Evolutionary conservation across 352 stramenopile genomes (phyloP).

Genomic region (Pythium myriotylum): DNA sequence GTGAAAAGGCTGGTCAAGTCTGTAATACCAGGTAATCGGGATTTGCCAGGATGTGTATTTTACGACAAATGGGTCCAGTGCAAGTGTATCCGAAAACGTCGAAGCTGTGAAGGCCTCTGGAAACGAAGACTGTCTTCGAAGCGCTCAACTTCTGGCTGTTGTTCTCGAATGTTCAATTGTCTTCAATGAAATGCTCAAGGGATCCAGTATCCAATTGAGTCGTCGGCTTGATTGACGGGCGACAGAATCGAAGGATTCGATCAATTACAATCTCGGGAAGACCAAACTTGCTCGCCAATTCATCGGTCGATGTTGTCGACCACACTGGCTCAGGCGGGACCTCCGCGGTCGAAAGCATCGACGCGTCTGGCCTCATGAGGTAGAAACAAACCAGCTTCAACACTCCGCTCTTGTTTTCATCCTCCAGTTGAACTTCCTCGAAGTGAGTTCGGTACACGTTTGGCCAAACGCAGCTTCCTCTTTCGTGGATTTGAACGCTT

Average conservation of each 20-base stretch:
- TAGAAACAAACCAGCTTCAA: conserved; percentile 10
- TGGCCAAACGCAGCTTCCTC: conserved; percentile 2
- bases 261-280: conserved; percentile 5
- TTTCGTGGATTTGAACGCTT: conserved; percentile 4
- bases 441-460: not conserved
- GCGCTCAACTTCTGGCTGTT: too few species aligned
- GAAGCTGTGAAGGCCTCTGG: too few species aligned
- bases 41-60: too few species aligned
- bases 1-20: too few species aligned
- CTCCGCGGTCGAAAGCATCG: conserved; percentile 10
- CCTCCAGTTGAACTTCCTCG: not conserved
- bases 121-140: too few species aligned
- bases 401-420: not conserved
- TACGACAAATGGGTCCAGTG: too few species aligned
- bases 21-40: too few species aligned
- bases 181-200: too few species aligned
- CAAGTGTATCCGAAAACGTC: too few species aligned
- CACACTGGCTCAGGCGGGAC: conserved; percentile 5
- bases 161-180: too few species aligned
- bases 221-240: not conserved
- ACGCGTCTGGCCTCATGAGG: not conserved
- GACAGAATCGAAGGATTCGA: conserved; percentile 3
- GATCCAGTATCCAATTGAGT: too few species aligned
- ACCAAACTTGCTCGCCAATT: not conserved
- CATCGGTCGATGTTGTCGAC: not conserved